Evolutionary conservation across 176 grass and related monocot species (phyloP).

Genomic region (Aegilops umbellulata): DNA sequence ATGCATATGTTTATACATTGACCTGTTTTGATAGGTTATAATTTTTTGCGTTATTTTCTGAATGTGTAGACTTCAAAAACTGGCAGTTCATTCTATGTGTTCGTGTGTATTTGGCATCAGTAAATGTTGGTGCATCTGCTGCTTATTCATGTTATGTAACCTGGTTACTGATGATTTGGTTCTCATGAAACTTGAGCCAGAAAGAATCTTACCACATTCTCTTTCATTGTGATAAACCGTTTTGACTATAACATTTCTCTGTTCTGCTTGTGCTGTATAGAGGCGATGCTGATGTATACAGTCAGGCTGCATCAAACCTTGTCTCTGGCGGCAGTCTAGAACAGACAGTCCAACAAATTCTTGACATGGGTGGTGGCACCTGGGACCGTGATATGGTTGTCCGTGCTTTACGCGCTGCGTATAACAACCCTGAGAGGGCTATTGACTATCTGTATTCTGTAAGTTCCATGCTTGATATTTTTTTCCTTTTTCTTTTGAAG

Average conservation of each 20-base stretch:
- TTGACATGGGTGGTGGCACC: slow-evolving; percentile 94
- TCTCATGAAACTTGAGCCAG: not conserved
- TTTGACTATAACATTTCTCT: not conserved
- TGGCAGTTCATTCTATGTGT: not conserved
- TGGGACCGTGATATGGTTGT: slow-evolving; percentile 91
- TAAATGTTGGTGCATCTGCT: not conserved
- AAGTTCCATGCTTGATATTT: slow-evolving; percentile 38
- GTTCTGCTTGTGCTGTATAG: slow-evolving; percentile 32
- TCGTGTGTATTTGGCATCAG: not conserved
- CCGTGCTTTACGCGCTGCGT: slow-evolving; percentile 88
- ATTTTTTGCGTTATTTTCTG: not conserved
- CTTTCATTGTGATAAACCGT: not conserved
- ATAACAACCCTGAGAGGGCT: slow-evolving; percentile 97
- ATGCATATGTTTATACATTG: not conserved
- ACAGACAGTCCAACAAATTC: slow-evolving; percentile 81
- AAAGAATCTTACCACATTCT: not conserved
- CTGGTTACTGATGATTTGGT: not conserved
- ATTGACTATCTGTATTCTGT: slow-evolving; percentile 98
- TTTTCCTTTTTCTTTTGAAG: not conserved
- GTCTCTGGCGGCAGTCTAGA: slow-evolving; percentile 78
- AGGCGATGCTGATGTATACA: slow-evolving; percentile 68
- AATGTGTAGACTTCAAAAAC: not conserved
- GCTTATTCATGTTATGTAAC: not conserved
- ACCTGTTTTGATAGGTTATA: not conserved
- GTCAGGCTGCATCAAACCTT: slow-evolving; percentile 89